Conservation (phyloP, 257 asterid genomes). For the Thymus quinquecostatus region DNA sequence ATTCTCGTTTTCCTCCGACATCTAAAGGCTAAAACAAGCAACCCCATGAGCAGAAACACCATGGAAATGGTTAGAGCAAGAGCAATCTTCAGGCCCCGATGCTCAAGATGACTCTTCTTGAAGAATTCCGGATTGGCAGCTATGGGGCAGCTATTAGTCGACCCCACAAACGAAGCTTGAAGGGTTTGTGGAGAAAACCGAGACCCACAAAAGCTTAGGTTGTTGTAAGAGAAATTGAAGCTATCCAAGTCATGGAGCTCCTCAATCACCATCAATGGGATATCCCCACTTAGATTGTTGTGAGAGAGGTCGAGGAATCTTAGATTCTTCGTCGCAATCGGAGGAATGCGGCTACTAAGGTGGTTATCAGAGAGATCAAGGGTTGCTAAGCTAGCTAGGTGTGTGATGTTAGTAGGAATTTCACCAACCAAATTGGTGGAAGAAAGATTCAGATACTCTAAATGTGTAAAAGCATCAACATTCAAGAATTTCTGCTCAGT, state of each 20-base stretch:
- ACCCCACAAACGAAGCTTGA: slow-evolving; percentile 63
- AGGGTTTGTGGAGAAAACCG: slow-evolving; percentile 47
- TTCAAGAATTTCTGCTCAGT: slow-evolving; percentile 50
- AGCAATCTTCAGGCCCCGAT: slow-evolving; percentile 71
- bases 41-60: slow-evolving; percentile 70
- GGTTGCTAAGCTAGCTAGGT: slow-evolving; percentile 47
- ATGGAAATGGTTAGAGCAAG: slow-evolving; percentile 70
- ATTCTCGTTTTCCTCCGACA: slow-evolving; percentile 65
- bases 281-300: slow-evolving; percentile 86
- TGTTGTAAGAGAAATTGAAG: slow-evolving; percentile 88
- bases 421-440: slow-evolving; percentile 67
- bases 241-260: slow-evolving; percentile 62
- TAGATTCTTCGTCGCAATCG: slow-evolving; percentile 46
- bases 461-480: slow-evolving; percentile 44
- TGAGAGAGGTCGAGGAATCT: slow-evolving; percentile 69
- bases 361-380: slow-evolving; percentile 82
- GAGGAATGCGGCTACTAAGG: slow-evolving; percentile 64
- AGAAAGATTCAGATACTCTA: slow-evolving; percentile 85
- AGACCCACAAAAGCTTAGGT: slow-evolving; percentile 70
- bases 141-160: slow-evolving; percentile 77
- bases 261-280: slow-evolving; percentile 57
- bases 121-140: slow-evolving; percentile 82
- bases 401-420: slow-evolving; percentile 57
- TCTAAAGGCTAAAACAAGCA: slow-evolving; percentile 77
- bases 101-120: slow-evolving; percentile 45